phyloP scores from a whole-genome alignment of 257 asterid genomes.

The Nicotiana sylvestris region DNA sequence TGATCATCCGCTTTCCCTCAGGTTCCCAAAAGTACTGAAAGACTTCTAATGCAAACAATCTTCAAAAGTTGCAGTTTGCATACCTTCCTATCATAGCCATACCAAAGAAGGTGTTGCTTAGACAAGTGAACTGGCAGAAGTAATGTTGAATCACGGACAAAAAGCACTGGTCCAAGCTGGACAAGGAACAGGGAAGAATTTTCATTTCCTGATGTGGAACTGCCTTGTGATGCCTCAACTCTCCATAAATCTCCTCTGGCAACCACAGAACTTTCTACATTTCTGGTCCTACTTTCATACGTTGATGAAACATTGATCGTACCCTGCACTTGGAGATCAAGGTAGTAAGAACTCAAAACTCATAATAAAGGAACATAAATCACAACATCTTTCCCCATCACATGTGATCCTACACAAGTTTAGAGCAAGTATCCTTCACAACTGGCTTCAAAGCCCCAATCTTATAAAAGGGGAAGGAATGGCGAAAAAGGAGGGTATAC shows the following conservation, averaged over 20 bases:
- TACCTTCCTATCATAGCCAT: slow-evolving; percentile 98
- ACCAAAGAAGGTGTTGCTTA: slow-evolving; percentile 94
- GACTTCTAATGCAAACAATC: not conserved
- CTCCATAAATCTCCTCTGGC: slow-evolving; percentile 99
- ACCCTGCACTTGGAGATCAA: slow-evolving; percentile 49
- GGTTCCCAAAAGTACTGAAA: not conserved
- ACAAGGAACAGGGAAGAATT: slow-evolving; percentile 76
- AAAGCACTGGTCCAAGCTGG: slow-evolving; percentile 96
- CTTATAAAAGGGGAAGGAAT: not conserved
- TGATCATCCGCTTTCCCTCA: not conserved
- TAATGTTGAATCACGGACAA: slow-evolving; percentile 97
- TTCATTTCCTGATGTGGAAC: slow-evolving; percentile 73
- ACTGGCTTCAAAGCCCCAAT: not conserved
- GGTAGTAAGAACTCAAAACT: not conserved
- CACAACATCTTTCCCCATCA: not conserved
- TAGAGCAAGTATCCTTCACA: not conserved
- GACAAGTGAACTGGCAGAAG: slow-evolving; percentile 93
- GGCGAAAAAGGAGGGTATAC: too few species aligned
- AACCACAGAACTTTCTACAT: slow-evolving; percentile 67
- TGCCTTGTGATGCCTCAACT: slow-evolving; percentile 88
- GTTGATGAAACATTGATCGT: slow-evolving; percentile 72
- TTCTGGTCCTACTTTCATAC: slow-evolving; percentile 70
- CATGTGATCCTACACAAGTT: not conserved
- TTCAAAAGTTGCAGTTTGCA: slow-evolving; percentile 1
- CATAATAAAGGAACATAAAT: not conserved